Base-by-base conservation (phyloP, 345 rosid genomes). In the Cardamine resedifolia region DNA sequence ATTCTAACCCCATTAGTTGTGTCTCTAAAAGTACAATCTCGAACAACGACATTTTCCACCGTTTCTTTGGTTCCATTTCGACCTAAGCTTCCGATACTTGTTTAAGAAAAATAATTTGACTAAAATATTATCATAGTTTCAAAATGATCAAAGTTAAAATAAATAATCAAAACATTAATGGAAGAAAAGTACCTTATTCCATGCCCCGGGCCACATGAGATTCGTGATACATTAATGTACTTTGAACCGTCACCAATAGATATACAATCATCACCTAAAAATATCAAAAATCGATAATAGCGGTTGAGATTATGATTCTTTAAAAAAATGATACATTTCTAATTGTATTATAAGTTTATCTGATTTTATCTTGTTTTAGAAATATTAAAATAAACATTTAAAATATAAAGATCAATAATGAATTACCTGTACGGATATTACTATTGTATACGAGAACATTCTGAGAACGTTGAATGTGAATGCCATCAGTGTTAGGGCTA, bases 401-500 rank as follows among this genome's bases (percentile, higher is more conserved):
- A n/a, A n/a, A n/a, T n/a, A n/a, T n/a, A 47, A 48, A 27, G 16
- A 33, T 28, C 3, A 15, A 52, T 44, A 18, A 57, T 8, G 27
- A 39, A 34, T 45, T 31, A 78, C 85, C 88, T 24, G 90, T 83
- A 23, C 67, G 67, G 2, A 86, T 81, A 33, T 3, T 7, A 50
- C 75, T 63, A 5, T 66, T 7, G 18, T 44, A 2, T 0, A 86
- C 38, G 3, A 4, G 14, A 43, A 86, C 64, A 45, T 80, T 55
- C 9, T 71, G 52, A 41, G 71, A 72, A 23, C 64, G 76, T 58
- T 83, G 82, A 43, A 85, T 63, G 59, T 85, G 87, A 66, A 87
- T 87, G 5, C 91, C 91, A 34, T 85, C 88, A 3, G 86, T 87
- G 74, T 87, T 83, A 66, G 84, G 91, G 33, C 85, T 85, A 44